Percentiles rank a stretch among this genome's conserved stretches.
Evolutionary conservation across 306 rosid genomes (phyloP).

Genomic region (Heteromeles arbutifolia): DNA sequence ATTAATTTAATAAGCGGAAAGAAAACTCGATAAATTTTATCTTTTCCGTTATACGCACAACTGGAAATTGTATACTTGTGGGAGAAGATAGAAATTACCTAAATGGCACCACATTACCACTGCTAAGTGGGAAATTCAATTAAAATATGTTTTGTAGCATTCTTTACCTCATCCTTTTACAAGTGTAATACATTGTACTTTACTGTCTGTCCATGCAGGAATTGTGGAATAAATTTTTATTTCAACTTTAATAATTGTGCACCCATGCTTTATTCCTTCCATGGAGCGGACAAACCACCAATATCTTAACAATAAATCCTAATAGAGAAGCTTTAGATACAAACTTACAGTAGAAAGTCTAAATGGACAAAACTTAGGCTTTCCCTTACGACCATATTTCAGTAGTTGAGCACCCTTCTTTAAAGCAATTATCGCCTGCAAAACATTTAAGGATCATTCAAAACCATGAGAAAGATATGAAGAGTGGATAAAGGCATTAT

Average conservation of each 20-base stretch:
- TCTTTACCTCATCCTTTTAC: not conserved
- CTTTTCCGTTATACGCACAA: not conserved
- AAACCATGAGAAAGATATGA: constrained; percentile 13
- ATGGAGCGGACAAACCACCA: not conserved
- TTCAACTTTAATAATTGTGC: not conserved
- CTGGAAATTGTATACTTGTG: not conserved
- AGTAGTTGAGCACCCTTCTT: constrained; percentile 94
- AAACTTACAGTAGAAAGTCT: constrained; percentile 78
- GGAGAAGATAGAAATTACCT: not conserved
- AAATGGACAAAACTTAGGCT: constrained; percentile 94
- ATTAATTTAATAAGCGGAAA: not conserved
- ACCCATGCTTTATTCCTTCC: not conserved
- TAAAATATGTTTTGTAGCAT: not conserved
- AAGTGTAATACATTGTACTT: not conserved
- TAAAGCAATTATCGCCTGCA: constrained; percentile 77
- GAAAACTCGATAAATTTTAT: not conserved
- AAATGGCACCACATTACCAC: not conserved
- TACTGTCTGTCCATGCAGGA: not conserved
- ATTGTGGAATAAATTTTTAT: not conserved
- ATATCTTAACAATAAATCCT: not conserved
- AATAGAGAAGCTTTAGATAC: constrained; percentile 11
- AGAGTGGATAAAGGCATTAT: not conserved
- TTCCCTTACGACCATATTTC: constrained; percentile 98
- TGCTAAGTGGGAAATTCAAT: not conserved
- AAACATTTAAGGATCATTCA: constrained; percentile 11